Base-by-base conservation (phyloP, 2,329 filamentous ascomycete species). In the Metarhizium guizhouense region DNA sequence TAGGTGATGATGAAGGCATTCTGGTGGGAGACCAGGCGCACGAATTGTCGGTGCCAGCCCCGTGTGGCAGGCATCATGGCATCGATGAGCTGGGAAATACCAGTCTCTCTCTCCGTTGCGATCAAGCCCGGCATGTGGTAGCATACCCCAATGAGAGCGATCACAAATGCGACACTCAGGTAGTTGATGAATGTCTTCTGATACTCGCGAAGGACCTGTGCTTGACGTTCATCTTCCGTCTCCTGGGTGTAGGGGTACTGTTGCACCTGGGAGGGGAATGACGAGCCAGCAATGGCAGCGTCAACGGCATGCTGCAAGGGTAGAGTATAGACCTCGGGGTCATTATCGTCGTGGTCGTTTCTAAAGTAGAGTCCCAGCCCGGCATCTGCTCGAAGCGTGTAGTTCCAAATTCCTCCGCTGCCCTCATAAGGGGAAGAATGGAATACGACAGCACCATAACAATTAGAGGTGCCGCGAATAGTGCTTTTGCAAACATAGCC, bases 371-470 rank as follows among this genome's bases (percentile, higher is more conserved):
- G 64, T 14, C 80, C 79, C 48, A 88, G 74, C 1, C 78, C 74
- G 4, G 62, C 54, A 79, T 91, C 87, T 2, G 81, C 81, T 54
- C 85, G 74, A 16, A 91, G 72, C 0, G 86, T 87, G 65, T 91
- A 91, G 68, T 90, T 90, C 88, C 88, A 91, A 11, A 61, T 57
- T 6, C 62, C 64, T 3, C 62, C 61, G 0, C 52, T 43, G 30
- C 84, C 84, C 66, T 88, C 82, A 0, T 71, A 75, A 0, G 87
- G 86, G 2, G 86, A 89, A 1, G 84, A 83, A 55, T 84, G 75
- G 67, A 95, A 92, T 7, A 85, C 78, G 3, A 86, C 82, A 3
- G 86, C 89, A 7, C 83, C 88, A 65, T 84, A 89, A 70, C 89
- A 94, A 4, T 74, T 75, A 2, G 86, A 87, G 2, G 86, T 83